Conservation (phyloP, 176 grass and related monocot species). For the Eremochloa ophiuroides region DNA sequence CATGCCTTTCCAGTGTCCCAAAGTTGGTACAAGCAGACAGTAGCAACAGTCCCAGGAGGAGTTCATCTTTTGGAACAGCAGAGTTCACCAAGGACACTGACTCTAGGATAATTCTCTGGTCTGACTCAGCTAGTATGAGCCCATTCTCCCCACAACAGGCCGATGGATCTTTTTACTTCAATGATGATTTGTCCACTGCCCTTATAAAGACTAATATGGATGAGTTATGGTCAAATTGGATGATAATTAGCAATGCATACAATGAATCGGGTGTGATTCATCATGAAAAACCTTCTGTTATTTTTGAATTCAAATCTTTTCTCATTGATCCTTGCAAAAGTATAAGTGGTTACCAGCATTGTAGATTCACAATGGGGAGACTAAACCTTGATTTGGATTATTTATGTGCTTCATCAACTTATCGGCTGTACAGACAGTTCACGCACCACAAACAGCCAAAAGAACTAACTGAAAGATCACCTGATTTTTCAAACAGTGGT, state of each 20-base stretch:
- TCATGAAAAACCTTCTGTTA: conserved; percentile 53
- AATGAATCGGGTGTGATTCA: conserved; percentile 39
- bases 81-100: conserved; percentile 23
- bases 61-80: conserved; percentile 37
- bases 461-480: conserved; percentile 31
- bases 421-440: conserved; percentile 36
- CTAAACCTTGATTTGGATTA: conserved; percentile 61
- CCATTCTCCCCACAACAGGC: conserved; percentile 25
- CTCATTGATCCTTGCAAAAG: conserved; percentile 50
- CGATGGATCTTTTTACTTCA: neutral
- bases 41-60: conserved; percentile 23
- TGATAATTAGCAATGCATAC: conserved; percentile 40
- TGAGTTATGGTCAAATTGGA: conserved; percentile 63
- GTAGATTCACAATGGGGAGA: conserved; percentile 55
- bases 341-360: conserved; percentile 49
- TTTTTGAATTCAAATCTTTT: conserved; percentile 63
- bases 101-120: conserved; percentile 54
- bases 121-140: conserved; percentile 43
- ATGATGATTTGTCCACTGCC: neutral
- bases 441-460: conserved; percentile 37
- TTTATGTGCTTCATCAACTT: conserved; percentile 45
- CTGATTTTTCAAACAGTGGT: neutral
- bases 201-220: conserved; percentile 44
- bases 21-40: conserved; percentile 5
- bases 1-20: conserved; percentile 23